Conservation (phyloP, 441 rosid species). For the Oxalis stricta region DNA sequence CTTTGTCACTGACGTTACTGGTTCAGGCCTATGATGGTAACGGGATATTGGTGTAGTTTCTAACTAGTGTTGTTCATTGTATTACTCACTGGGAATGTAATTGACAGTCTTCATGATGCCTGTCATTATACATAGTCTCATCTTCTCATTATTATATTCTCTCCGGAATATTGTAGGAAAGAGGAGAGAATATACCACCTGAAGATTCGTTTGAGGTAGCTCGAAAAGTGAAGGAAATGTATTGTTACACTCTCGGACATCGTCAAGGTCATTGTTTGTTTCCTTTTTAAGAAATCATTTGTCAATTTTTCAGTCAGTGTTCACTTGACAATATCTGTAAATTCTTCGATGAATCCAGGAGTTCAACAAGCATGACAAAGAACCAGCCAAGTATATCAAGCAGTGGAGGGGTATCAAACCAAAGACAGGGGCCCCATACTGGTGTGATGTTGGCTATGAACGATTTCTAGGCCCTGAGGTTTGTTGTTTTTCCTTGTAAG, state of each 20-base stretch:
- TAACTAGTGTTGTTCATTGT: neutral
- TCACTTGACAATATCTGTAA: neutral
- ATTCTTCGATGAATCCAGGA: slow-evolving; percentile 45
- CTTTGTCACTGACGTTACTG: neutral
- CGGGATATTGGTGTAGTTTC: neutral
- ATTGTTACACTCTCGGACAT: slow-evolving; percentile 91
- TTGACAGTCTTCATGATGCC: neutral
- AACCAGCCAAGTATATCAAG: slow-evolving; percentile 79
- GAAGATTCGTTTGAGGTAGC: slow-evolving; percentile 97
- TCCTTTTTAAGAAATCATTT: neutral
- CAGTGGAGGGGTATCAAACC: slow-evolving; percentile 94
- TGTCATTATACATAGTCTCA: slow-evolving; percentile 2
- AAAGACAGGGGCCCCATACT: slow-evolving; percentile 94
- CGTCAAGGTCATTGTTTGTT: slow-evolving; percentile 50
- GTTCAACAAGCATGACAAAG: slow-evolving; percentile 94
- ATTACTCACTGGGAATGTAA: neutral
- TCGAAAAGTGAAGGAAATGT: slow-evolving; percentile 88
- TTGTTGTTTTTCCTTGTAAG: slow-evolving; percentile 14
- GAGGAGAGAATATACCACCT: slow-evolving; percentile 94
- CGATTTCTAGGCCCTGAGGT: slow-evolving; percentile 99
- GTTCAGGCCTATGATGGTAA: neutral
- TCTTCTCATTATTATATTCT: slow-evolving; percentile 17
- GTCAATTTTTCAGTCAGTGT: neutral
- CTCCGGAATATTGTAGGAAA: too few species aligned
- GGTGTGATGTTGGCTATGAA: slow-evolving; percentile 94